phyloP scores from a whole-genome alignment of 495 filamentous ascomycete genomes.

The Neurospora sp. region DNA sequence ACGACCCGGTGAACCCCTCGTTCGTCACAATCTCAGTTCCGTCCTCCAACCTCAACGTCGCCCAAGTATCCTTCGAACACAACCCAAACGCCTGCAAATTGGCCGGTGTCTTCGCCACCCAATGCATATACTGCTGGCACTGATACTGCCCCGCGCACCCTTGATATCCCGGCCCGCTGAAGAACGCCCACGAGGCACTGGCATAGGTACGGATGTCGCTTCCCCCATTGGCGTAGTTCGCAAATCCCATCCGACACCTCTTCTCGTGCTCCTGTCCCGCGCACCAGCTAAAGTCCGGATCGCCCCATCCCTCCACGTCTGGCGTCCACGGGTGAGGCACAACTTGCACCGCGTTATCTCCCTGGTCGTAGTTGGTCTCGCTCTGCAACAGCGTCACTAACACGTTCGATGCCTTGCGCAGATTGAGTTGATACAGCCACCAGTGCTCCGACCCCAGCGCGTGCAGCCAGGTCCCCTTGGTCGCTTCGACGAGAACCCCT shows the following conservation, averaged over 20 bases:
- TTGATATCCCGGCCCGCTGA: conserved; percentile 37
- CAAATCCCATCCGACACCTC: conserved; percentile 33
- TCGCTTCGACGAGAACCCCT: conserved; percentile 49
- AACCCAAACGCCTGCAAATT: conserved; percentile 30
- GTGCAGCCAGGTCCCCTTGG: conserved; percentile 50
- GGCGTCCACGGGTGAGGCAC: conserved; percentile 40
- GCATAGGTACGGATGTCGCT: conserved; percentile 46
- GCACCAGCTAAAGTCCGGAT: conserved; percentile 47
- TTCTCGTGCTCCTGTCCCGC: conserved; percentile 9
- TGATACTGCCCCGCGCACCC: conserved; percentile 17
- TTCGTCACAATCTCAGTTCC: conserved; percentile 23
- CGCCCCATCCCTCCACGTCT: conserved; percentile 34
- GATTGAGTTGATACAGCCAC: conserved; percentile 65
- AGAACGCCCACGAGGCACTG: conserved; percentile 61
- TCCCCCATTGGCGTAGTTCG: conserved; percentile 50
- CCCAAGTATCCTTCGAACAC: conserved; percentile 24
- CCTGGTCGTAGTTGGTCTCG: conserved; percentile 86
- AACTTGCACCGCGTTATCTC: conserved; percentile 49
- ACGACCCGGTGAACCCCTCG: conserved; percentile 39
- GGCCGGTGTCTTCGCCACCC: conserved; percentile 20
- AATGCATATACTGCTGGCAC: conserved; percentile 32
- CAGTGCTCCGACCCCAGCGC: conserved; percentile 68
- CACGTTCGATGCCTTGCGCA: conserved; percentile 61
- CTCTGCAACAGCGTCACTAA: conserved; percentile 74
- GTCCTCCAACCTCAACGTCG: conserved; percentile 17